Evolutionary conservation across 352 stramenopile species (phyloP), one percentile per base, ranked within the genome.

Genomic region (Pythium biforme): DNA sequence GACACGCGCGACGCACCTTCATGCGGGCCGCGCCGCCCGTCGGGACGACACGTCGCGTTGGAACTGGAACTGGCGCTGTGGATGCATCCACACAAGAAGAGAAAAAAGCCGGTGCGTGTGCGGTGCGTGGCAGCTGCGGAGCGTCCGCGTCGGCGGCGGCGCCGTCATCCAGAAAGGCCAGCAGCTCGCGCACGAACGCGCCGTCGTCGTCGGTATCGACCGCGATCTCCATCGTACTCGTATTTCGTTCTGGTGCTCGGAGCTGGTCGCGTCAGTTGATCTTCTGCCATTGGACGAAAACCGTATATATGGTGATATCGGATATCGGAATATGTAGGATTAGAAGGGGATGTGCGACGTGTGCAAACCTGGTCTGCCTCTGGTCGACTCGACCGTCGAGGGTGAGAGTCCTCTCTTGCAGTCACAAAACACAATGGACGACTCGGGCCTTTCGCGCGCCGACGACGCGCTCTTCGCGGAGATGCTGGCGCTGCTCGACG

Each of bases 131-230:
- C n/a, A 23, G 14, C 7, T 23, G 12, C 2, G 41, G 20, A 1
- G 41, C n/a, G 41, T 27, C 41, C 2, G 23, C 23, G 20, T 11
- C 22, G 11, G 17, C 47, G 8, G 27, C 27, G 47, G 39, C 25
- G 6, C 5, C 26, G 27, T 26, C 26, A 14, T 55, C 29, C 17
- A 55, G 49, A 20, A 55, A 25, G 27, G 4, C 27, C 19, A 55
- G 19, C 15, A 55, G 27, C 49, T 55, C 49, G 49, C 29, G 8
- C 49, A 55, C 15, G 49, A 55, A 55, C 49, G 49, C 49, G 27
- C 33, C 49, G 49, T 27, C 29, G 15, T 37, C 49, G 4, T 41
- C 49, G 5, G 11, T 17, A 43, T 7, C 37, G 37, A 19, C 37
- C 37, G 15, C 15, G 6, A 15, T 52, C 22, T 20, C 6, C 15